These are phyloP conservation scores for Hortiboletus flavorubellus DNA, from an alignment of 768 basidiomycete species.

Conservation along the genomic window DNA sequence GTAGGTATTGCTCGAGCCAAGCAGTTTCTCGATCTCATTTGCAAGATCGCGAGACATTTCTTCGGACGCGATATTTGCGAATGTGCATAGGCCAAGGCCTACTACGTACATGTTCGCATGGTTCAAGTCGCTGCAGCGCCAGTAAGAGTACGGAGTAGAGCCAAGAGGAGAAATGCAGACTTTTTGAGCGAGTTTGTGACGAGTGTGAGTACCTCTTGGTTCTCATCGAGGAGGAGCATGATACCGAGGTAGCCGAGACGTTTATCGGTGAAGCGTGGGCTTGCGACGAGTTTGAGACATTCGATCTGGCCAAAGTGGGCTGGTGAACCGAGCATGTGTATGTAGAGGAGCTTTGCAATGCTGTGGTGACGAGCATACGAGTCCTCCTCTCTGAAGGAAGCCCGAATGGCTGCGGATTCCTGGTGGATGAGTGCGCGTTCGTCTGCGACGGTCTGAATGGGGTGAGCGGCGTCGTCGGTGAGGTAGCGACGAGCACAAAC, in stretches of 20 bases:
- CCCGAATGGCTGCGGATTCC: conserved; percentile 95
- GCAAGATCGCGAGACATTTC: conserved; percentile 99
- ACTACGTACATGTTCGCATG: conserved; percentile 99
- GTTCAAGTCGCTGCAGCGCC: conserved; percentile 84
- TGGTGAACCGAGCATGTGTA: conserved; percentile 97
- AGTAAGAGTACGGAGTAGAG: conserved; percentile 8
- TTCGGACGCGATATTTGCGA: conserved; percentile 98
- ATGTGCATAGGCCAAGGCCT: conserved; percentile 94
- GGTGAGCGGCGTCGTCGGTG: conserved; percentile 19
- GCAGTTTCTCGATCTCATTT: conserved; percentile 95
- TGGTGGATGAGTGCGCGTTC: conserved; percentile 96
- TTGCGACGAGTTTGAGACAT: conserved; percentile 91
- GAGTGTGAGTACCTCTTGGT: conserved; percentile 93
- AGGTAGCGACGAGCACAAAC: conserved; percentile 38
- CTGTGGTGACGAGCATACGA: conserved; percentile 94
- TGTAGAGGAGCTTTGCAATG: conserved; percentile 96
- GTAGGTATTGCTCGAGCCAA: conserved; percentile 97
- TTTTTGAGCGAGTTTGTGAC: conserved; percentile 99
- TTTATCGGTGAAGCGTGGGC: conserved; percentile 95
- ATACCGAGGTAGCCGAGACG: conserved; percentile 95
- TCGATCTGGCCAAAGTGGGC: conserved; percentile 99
- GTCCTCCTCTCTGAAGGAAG: conserved; percentile 97
- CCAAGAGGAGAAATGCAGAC: conserved; percentile 39
- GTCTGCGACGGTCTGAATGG: conserved; percentile 87
- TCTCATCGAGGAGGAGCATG: conserved; percentile 96